Evolutionary conservation across 768 basidiomycete genomes (phyloP), one percentile per base, ranked within the genome.

Genomic region (Amanita polypyramis): DNA sequence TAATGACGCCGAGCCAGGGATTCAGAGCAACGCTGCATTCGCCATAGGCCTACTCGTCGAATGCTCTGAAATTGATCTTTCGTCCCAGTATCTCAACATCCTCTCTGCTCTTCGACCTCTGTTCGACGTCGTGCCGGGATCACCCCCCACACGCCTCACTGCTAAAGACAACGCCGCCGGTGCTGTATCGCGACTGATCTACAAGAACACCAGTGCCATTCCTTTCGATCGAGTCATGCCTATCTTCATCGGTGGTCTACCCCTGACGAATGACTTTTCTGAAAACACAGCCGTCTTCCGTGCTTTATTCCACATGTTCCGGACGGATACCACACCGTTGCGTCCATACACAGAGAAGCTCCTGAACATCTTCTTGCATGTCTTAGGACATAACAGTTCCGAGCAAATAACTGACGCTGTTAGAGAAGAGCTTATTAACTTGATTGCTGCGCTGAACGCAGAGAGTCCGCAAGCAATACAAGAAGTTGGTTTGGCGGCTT

Each of bases 81-180:
- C 84, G 0, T 68, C 75, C 8, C 92, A 96, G 59, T 95, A 86
- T 68, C 65, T 82, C 34, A 75, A 73, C 51, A 71, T 98, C 36
- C 86, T 98, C 42, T 68, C 67, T 30, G 82, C 82, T 1, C 79
- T 98, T 39, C 85, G 79, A 21, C 87, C 88, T 11, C 72, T 95
- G 47, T 98, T 99, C 64, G 63, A 72, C 37, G 72, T 85, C 30
- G 56, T 77, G 6, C 65, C 78, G 0, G 77, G 82, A 50, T 70
- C 87, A 5, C 70, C 81, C n/a, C 59, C 77, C 5, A 67, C 86
- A 5, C 72, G 70, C 37, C 65, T 90, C 52, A 94, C 93, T 61
- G 93, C 93, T 15, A 84, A 84, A 53, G 96, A 99, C 66, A 99
- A 99, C 63, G 96, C 96, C n/a, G 78, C 85, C 6, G 96, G 96